Base-by-base conservation (phyloP, 140 eudicot genomes). In the Anethum foeniculum region DNA sequence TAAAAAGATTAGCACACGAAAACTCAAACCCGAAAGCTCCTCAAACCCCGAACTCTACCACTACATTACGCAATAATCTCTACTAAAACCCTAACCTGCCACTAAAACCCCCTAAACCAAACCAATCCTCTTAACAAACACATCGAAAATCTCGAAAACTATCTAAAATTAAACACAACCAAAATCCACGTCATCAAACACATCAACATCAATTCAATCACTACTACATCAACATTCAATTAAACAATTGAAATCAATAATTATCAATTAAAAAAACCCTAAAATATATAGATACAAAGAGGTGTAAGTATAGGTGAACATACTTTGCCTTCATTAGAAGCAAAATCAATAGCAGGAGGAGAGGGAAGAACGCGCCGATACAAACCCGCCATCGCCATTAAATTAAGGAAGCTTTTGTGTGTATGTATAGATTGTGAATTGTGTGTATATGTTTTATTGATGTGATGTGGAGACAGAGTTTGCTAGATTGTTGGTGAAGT, bases 321-420 rank as follows among this genome's bases (percentile, higher is more conserved):
- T 73, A 92, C 98, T 90, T 94, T 94, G 71, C 98, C 98, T 85
- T 94, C 89, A 13, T 89, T 16, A 36, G 98, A 92, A 80, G 97
- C 92, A 36, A 94, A 94, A 82, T 94, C 97, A 54, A 92, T 86
- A 39, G 98, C 97, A 32, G 98, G 98, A 76, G 98, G 98, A 76
- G 98, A 90, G 11, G 98, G 98, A 36, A 94, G 96, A 56, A 92
- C 67, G 73, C 98, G 92, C 84, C 98, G 85, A 86, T 92, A 94
- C 77, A 94, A 76, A 16, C 98, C 88, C 25, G 97, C 93, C 91
- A 86, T 90, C 80, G 98, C 98, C 98, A 93, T 93, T n/a, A 7
- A 56, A 21, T 58, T 2, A 8, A 58, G 1, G 0, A 6, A 21
- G 9, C 19, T 51, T 15, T 14, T 51, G 3, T 51, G 58, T 56